Evolutionary conservation across 1,139 yeast genomes (phyloP), one percentile per base, ranked within the genome.

Genomic region (Blastobotrys apis): DNA sequence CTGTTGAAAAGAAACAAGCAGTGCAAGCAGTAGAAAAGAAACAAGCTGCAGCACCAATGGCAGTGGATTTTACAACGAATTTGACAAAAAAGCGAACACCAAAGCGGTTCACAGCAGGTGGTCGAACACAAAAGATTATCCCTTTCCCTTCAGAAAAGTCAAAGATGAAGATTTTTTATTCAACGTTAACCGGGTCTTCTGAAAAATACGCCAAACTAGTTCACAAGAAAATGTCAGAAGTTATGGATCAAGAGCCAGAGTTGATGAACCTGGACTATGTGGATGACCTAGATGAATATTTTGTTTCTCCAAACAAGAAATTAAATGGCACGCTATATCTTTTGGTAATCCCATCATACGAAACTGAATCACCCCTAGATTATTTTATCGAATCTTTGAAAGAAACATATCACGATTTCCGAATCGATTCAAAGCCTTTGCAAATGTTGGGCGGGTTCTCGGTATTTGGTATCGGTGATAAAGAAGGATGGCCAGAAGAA

Each of bases 321-420:
- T 43, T 41, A 22, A 45, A 51, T 27, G 52, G 53, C 22, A 39
- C 54, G 19, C 71, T 78, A 36, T 88, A 86, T 57, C 60, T 90
- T 20, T 56, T 88, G 52, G 86, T 88, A 13, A 70, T 88, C 23
- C 97, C 97, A 2, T 86, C 96, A 0, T 88, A 88, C 60, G 97
- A 87, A 56, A 84, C 90, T 0, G 97, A 88, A 63, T 84, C 94
- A 1, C 96, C 97, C 9, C 74, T 90, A 39, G 97, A 88, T 63
- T 88, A 80, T 60, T 87, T 87, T 63, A 69, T 88, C 47, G 94
- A 86, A 58, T 81, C 85, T 43, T 70, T 88, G 55, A 73, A 77
- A 50, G 97, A 88, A 47, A 86, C 94, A 1, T 79, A 78, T 51
- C 81, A 83, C 52, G 97, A 88, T 62, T 87, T 86, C 68, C 72